These are phyloP conservation scores for Globisporangium spinosum DNA, from an alignment of 352 stramenopile species.

Conservation along the genomic window DNA sequence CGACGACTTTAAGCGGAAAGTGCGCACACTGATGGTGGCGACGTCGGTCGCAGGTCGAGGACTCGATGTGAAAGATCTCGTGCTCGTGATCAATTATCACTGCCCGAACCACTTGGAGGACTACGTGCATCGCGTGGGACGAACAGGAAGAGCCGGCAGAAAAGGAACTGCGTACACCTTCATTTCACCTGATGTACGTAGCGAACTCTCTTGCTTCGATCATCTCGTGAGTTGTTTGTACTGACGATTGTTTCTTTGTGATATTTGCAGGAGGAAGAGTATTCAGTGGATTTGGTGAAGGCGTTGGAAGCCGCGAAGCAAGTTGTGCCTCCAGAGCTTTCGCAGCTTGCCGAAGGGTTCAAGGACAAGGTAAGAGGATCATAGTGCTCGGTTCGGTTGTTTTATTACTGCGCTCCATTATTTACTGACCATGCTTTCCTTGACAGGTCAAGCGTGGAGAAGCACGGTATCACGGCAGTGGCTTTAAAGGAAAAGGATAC, in stretches of 20 bases:
- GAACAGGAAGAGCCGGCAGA: slow-evolving; percentile 93
- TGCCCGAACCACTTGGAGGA: slow-evolving; percentile 99
- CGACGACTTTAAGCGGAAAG: slow-evolving; percentile 97
- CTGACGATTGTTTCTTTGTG: slow-evolving; percentile 4
- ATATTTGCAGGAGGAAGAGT: slow-evolving; percentile 91
- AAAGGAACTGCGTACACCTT: slow-evolving; percentile 99
- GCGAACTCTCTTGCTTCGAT: background rate
- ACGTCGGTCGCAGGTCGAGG: slow-evolving; percentile 96
- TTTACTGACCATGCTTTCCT: slow-evolving; percentile 7
- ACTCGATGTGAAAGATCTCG: slow-evolving; percentile 97
- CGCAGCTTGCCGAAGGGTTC: slow-evolving; percentile 91
- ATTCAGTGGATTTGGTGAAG: slow-evolving; percentile 96
- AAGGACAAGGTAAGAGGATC: slow-evolving; percentile 85
- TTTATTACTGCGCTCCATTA: background rate
- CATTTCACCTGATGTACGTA: slow-evolving; percentile 91
- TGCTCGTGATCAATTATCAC: slow-evolving; percentile 99
- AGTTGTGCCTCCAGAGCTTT: slow-evolving; percentile 80
- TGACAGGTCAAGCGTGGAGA: slow-evolving; percentile 90
- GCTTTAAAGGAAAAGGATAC: slow-evolving; percentile 98
- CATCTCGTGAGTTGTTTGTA: slow-evolving; percentile 12
- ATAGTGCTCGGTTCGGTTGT: too few species aligned
- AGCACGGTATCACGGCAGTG: slow-evolving; percentile 93
- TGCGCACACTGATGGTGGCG: slow-evolving; percentile 91
- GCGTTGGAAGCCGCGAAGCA: slow-evolving; percentile 91
- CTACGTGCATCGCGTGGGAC: slow-evolving; percentile 98